Evolutionary conservation across 1,284 basidiomycete species (phyloP).

Genomic region (Hemileccinum hortonii): DNA sequence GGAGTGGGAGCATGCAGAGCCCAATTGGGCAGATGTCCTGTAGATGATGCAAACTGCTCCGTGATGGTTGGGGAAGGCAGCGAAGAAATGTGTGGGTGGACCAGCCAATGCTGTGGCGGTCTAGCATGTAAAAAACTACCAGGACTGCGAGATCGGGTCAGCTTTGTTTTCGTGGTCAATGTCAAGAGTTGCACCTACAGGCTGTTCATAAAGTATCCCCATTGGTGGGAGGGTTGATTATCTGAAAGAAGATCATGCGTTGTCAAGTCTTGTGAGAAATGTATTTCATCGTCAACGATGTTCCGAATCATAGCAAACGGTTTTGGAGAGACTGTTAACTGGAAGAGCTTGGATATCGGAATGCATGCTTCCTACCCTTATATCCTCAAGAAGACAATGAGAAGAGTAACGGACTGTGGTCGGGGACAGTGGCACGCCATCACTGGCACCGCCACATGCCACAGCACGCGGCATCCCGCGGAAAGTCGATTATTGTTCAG

Average conservation of each 20-base stretch:
- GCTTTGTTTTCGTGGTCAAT: not conserved
- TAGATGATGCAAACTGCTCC: not conserved
- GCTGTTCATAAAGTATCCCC: not conserved
- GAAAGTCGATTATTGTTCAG: too few relatives aligned
- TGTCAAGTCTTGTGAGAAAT: not conserved
- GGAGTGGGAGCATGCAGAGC: not conserved
- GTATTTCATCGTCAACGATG: not conserved
- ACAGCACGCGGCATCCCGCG: too few relatives aligned
- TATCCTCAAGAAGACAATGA: not conserved
- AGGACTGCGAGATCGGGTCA: slow-evolving; percentile 1
- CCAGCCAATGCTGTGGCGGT: not conserved
- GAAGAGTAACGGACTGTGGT: too few relatives aligned
- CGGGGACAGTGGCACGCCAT: too few relatives aligned
- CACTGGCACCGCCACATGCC: too few relatives aligned
- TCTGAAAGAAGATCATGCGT: not conserved
- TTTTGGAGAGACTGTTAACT: not conserved
- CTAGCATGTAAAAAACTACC: slow-evolving; percentile 1
- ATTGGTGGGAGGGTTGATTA: not conserved
- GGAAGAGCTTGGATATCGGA: not conserved
- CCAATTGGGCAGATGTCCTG: not conserved
- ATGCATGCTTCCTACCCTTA: not conserved
- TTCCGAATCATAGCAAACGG: slow-evolving; percentile 8
- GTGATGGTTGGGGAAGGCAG: not conserved
- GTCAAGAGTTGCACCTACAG: slow-evolving; percentile 3
- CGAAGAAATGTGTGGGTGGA: not conserved